Base-by-base conservation (phyloP, 1,139 yeast genomes). In the Debaryomyces subglobosus region DNA sequence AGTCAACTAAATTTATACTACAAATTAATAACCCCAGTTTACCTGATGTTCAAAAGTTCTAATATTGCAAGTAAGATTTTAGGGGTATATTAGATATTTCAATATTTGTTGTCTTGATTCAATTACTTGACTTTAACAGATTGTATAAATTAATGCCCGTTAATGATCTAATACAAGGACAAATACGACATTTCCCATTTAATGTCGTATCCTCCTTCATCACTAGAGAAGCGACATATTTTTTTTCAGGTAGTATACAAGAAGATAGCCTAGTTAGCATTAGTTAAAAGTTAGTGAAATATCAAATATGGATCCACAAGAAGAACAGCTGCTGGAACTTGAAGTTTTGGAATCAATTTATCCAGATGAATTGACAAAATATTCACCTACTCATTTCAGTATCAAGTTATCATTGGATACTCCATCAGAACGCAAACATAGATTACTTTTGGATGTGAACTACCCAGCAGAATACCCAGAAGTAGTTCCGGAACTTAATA, bases 301-400 rank as follows among this genome's bases (percentile, higher is more conserved):
- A 36, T 21, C 9, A n/a, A 53, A 36, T 45, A 88, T 88, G 96
- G 90, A 86, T 57, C 79, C 83, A 49, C 61, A 67, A 45, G 95
- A 86, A 65, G 96, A 89, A 64, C 96, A 89, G 61, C 63, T 62
- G 34, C 94, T 89, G 66, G 96, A 89, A 63, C 67, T 89, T 40
- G 96, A 89, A 65, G 90, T 91, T 36, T 77, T 94, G 52, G 86
- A 89, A 65, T 86, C 96, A 21, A 94, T 94, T 50, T 94, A 92
- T 63, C 98, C 98, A 2, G 97, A 91, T 64, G 98, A 94, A 64
- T 69, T 94, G 38, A 63, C 58, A 21, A 63, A 68, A 39, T 62
- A 74, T 25, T 67, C 79, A 8, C 75, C 73, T 7, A 68, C 73
- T 0, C 71, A 74, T 38, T 84, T 79, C 57, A 65, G 73, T 38